phyloP scores from a whole-genome alignment of 2,329 filamentous ascomycete species.

The Arthrobotrys iridis region DNA sequence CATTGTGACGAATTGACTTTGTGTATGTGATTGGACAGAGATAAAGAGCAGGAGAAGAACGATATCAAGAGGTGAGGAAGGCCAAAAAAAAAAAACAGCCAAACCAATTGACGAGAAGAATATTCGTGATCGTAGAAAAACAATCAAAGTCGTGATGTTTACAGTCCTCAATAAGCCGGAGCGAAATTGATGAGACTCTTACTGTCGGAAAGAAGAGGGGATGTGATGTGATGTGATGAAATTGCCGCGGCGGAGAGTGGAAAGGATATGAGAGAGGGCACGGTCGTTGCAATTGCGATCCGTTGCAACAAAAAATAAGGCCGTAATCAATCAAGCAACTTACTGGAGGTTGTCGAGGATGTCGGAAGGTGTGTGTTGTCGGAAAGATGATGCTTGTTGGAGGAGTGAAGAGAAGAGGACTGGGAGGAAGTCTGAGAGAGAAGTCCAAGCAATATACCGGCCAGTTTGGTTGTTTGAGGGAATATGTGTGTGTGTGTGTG shows the following conservation, averaged over 20 bases:
- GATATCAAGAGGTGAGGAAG: too few relatives aligned
- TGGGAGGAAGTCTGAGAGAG: background rate
- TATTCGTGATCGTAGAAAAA: too few relatives aligned
- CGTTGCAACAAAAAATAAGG: too few relatives aligned
- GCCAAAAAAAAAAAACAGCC: too few relatives aligned
- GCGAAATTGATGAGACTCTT: conserved; percentile 14
- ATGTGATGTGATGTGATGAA: background rate
- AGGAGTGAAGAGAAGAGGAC: conserved; percentile 55
- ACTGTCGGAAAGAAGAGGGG: background rate
- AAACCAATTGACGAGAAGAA: too few relatives aligned
- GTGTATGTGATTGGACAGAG: too few relatives aligned
- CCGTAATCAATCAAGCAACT: too few relatives aligned
- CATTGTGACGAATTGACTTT: too few relatives aligned
- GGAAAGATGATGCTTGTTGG: conserved; percentile 51
- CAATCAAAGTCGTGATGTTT: conserved; percentile 12
- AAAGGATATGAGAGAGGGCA: background rate
- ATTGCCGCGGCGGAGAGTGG: background rate
- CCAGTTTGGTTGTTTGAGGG: background rate
- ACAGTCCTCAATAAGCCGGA: conserved; percentile 35
- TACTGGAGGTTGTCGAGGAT: too few relatives aligned
- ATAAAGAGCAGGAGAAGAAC: too few relatives aligned
- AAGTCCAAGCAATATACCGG: background rate
- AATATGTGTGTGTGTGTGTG: too few relatives aligned
- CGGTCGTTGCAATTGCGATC: background rate
- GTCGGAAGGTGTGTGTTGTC: background rate